phyloP scores from a whole-genome alignment of 306 rosid species.

The Corylus heterophylla region DNA sequence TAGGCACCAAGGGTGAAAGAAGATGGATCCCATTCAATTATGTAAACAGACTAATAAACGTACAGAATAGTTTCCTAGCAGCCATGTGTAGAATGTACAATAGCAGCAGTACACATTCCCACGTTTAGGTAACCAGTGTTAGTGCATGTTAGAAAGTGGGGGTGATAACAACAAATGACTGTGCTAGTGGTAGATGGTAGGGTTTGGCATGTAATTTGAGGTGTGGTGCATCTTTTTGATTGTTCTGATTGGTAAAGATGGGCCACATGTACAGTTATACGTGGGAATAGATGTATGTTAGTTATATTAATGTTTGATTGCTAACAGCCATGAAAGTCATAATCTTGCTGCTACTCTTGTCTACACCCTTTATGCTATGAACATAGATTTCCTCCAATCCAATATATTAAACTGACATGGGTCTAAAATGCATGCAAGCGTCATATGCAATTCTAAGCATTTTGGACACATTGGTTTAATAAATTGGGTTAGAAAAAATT shows the following conservation, averaged over 20 bases:
- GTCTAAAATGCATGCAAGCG: too few relatives aligned
- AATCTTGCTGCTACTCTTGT: slow-evolving; percentile 8
- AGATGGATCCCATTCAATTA: slow-evolving; percentile 34
- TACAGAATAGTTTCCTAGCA: slow-evolving; percentile 32
- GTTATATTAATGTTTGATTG: slow-evolving; percentile 39
- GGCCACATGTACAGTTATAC: slow-evolving; percentile 66
- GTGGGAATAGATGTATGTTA: slow-evolving; percentile 44
- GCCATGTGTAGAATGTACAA: slow-evolving; percentile 51
- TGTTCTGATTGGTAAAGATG: slow-evolving; percentile 31
- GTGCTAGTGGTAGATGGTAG: slow-evolving; percentile 44
- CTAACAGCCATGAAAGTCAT: slow-evolving; percentile 18
- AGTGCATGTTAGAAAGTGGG: slow-evolving; percentile 34
- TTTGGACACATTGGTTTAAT: too few relatives aligned
- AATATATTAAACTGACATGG: too few relatives aligned
- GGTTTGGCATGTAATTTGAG: slow-evolving; percentile 56
- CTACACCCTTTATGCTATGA: background rate
- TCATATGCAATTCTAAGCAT: too few relatives aligned
- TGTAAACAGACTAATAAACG: slow-evolving; percentile 39
- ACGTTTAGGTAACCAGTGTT: slow-evolving; percentile 35
- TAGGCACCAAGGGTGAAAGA: slow-evolving; percentile 27
- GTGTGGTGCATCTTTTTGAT: slow-evolving; percentile 36
- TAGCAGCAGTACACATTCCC: slow-evolving; percentile 45
- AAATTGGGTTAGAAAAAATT: too few relatives aligned
- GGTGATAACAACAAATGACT: slow-evolving; percentile 40
- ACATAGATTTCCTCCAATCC: too few relatives aligned